A percentile compares a stretch with the other conserved stretches of the same genome.
Conservation (phyloP, 2,329 filamentous ascomycete species). For the Orbilia javanica region DNA sequence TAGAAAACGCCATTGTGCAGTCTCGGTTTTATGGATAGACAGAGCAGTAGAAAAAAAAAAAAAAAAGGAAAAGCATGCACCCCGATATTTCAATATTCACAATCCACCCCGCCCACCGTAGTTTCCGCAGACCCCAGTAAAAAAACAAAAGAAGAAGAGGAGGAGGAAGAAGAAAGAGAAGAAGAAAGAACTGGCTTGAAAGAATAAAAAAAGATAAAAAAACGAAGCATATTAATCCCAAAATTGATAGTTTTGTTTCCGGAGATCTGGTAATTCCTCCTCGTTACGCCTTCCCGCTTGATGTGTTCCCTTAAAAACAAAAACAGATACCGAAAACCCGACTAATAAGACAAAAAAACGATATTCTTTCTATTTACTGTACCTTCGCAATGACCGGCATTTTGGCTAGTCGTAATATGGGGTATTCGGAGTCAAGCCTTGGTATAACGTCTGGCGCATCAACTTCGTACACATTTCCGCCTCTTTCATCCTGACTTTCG, state of each 20-base stretch:
- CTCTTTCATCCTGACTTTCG: constrained; percentile 46
- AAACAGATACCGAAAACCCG: constrained; percentile 19
- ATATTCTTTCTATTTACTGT: constrained; percentile 19
- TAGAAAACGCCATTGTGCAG: constrained; percentile 32
- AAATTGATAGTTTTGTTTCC: constrained; percentile 27
- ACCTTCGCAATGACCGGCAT: constrained; percentile 9
- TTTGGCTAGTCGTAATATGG: constrained; percentile 43
- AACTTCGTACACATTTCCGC: constrained; percentile 45
- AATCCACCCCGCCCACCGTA: constrained; percentile 27
- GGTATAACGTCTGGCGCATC: constrained; percentile 48
- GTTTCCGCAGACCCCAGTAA: constrained; percentile 18
- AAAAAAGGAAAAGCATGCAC: constrained; percentile 5
- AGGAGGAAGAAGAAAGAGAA: background rate
- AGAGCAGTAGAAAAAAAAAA: background rate
- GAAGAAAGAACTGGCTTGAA: background rate
- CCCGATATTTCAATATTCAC: constrained; percentile 37
- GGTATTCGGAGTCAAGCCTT: constrained; percentile 33
- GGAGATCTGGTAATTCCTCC: constrained; percentile 30
- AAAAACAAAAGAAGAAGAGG: background rate
- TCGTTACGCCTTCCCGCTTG: constrained; percentile 28
- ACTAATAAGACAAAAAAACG: constrained; percentile 24
- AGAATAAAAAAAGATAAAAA: constrained; percentile 1
- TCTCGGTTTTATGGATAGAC: constrained; percentile 23
- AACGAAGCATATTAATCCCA: constrained; percentile 17
- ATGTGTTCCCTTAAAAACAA: constrained; percentile 26